Evolutionary conservation across 768 basidiomycete genomes (phyloP).

Genomic region (Rhodotorula graminis): DNA sequence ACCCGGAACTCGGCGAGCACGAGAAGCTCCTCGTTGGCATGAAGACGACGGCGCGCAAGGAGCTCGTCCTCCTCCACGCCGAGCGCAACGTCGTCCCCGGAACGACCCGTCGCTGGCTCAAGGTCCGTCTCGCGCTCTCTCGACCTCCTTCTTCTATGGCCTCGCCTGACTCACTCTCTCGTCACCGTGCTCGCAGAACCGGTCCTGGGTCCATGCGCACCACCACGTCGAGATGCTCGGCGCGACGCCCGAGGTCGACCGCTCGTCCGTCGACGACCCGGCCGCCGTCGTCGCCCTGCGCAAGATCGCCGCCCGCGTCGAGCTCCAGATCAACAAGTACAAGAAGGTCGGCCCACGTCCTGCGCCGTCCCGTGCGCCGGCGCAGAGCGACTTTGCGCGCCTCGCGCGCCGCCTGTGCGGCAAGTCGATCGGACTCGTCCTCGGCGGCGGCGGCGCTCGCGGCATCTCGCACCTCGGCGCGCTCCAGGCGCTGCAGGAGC

Average conservation of each 20-base stretch:
- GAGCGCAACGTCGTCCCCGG: conserved; percentile 83
- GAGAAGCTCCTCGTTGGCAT: conserved; percentile 86
- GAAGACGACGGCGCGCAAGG: conserved; percentile 98
- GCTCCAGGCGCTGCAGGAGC: conserved; percentile 84
- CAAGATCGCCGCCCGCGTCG: conserved; percentile 86
- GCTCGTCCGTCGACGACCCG: conserved; percentile 53
- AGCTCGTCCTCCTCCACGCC: conserved; percentile 86
- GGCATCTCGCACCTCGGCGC: conserved; percentile 82
- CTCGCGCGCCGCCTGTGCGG: conserved; percentile 87
- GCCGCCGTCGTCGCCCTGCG: conserved; percentile 63
- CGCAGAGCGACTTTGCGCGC: conserved; percentile 86
- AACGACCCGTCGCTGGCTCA: conserved; percentile 91
- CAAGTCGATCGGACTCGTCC: conserved; percentile 83
- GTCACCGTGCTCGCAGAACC: conserved; percentile 55
- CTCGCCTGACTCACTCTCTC: conserved; percentile 15
- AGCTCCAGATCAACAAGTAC: conserved; percentile 81
- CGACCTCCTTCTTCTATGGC: not conserved
- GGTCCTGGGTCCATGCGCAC: conserved; percentile 94
- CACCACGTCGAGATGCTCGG: conserved; percentile 73
- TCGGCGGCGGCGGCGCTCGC: conserved; percentile 95
- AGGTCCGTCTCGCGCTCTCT: conserved; percentile 53
- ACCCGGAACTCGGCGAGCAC: conserved; percentile 78
- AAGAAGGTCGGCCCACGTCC: conserved; percentile 59
- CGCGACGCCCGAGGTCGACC: conserved; percentile 58
- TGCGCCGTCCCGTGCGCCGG: conserved; percentile 47